Evolutionary conservation across 2,329 filamentous ascomycete genomes (phyloP).

Genomic region (Colletotrichum sp.): DNA sequence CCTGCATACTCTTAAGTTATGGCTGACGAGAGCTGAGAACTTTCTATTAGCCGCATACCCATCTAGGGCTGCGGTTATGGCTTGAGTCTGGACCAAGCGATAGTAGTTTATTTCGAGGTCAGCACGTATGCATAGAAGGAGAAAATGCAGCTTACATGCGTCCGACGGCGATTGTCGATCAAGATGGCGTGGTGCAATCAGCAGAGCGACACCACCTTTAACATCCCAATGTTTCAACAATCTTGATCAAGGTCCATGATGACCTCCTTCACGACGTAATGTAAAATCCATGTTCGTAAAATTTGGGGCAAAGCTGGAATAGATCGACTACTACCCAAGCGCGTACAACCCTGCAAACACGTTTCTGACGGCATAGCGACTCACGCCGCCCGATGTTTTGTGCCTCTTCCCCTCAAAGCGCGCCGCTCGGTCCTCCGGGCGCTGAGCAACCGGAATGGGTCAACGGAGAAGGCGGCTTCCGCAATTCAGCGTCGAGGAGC

Average conservation of each 20-base stretch:
- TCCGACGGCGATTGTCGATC: background rate
- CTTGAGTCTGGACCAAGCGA: background rate
- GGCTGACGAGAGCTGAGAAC: background rate
- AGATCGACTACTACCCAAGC: background rate
- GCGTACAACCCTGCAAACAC: background rate
- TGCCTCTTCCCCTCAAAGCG: background rate
- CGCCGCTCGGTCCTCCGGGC: background rate
- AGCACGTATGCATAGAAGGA: background rate
- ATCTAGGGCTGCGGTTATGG: background rate
- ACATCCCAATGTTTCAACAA: background rate
- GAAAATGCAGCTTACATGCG: background rate
- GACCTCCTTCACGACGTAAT: background rate
- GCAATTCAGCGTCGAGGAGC: background rate
- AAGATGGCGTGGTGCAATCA: background rate
- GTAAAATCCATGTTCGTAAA: background rate
- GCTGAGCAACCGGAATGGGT: background rate
- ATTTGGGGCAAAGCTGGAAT: background rate
- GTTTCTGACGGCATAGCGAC: background rate
- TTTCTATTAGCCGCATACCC: accelerated
- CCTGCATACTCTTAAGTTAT: background rate
- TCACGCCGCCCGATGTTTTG: background rate
- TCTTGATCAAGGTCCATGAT: background rate
- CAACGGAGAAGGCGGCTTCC: background rate
- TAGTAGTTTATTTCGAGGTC: background rate
- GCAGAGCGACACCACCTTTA: background rate